These are phyloP conservation scores for Chaetomiaceae sp. DNA, from an alignment of 2,329 filamentous ascomycete species.

Conservation along the genomic window DNA sequence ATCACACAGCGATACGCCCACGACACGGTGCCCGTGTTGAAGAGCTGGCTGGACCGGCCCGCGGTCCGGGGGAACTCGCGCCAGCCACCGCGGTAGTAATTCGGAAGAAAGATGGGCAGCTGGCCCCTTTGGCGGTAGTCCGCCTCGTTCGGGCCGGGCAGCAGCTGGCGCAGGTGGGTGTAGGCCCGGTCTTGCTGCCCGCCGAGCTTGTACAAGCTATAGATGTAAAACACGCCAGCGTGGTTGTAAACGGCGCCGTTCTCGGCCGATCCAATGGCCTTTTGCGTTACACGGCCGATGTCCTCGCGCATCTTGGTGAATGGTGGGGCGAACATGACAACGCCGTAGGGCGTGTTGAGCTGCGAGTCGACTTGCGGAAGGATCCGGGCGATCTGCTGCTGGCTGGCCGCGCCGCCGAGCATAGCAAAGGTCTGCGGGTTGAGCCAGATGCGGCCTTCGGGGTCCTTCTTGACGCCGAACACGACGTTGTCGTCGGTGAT, in stretches of 20 bases:
- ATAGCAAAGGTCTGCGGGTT: constrained; percentile 55
- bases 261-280: constrained; percentile 54
- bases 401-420: constrained; percentile 47
- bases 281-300: constrained; percentile 55
- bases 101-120: constrained; percentile 54
- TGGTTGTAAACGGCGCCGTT: constrained; percentile 58
- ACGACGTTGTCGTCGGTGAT: constrained; percentile 53
- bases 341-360: constrained; percentile 50
- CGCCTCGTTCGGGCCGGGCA: constrained; percentile 48
- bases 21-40: constrained; percentile 55
- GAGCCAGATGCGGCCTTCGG: constrained; percentile 54
- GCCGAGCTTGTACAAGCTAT: constrained; percentile 48
- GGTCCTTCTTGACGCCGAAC: constrained; percentile 48
- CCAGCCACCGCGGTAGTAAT: constrained; percentile 54
- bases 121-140: constrained; percentile 52
- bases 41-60: constrained; percentile 52
- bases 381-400: constrained; percentile 41
- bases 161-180: constrained; percentile 47
- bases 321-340: constrained; percentile 53
- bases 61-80: constrained; percentile 47
- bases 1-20: constrained; percentile 54
- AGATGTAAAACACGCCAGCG: constrained; percentile 51
- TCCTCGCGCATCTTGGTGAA: constrained; percentile 55
- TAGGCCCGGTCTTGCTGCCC: constrained; percentile 47
- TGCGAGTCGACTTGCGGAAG: constrained; percentile 48